Evolutionary conservation across 1,284 basidiomycete species (phyloP), one percentile per base, ranked within the genome.

Genomic region (Puccinia hordei): DNA sequence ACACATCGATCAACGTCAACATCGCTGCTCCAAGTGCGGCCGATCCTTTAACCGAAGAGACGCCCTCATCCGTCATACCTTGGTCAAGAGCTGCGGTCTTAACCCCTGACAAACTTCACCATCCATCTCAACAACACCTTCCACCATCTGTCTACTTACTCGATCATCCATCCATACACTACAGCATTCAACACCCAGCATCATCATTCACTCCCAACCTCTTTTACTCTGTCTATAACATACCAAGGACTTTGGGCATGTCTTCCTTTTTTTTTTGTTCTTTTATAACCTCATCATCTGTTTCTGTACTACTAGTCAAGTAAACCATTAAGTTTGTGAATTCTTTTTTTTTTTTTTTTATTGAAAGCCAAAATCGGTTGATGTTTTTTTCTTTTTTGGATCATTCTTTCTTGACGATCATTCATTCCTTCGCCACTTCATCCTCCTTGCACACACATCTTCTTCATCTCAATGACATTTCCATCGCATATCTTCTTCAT

Each of bases 1-100:
- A 2, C 76, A 78, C 22, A 49, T 69, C 41, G 76, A 78, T 38
- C 51, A 78, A 44, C 13, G 76, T 30, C 53, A 38, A 41, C 76
- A 78, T 24, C 38, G 53, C 17, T 78, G 76, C 57, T 53, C 30
- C 2, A 57, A 55, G 24, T 78, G 76, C 41, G 76, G 76, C 13
- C 30, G 76, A 53, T 78, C 76, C 24, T 78, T 78, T n/a, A 78
- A 78, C 38, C 15, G 76, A 57, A 41, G 76, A 59, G 76, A 78
- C 51, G 76, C 76, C 1, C 63, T 78, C 30, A 51, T 66, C 35
- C 76, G 76, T 12, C 76, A 78, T 55, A 69, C 35, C 33, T 24
- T 78, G 15, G 51, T 69, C 44, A 53, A 66, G 19, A 66, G 65
- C 46, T 78, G 76, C 41, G 59, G 46, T 3, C 44, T 19, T 2